These are phyloP conservation scores for Kodamaea neixiangensis DNA, from an alignment of 805 yeast genomes.

Conservation along the genomic window DNA sequence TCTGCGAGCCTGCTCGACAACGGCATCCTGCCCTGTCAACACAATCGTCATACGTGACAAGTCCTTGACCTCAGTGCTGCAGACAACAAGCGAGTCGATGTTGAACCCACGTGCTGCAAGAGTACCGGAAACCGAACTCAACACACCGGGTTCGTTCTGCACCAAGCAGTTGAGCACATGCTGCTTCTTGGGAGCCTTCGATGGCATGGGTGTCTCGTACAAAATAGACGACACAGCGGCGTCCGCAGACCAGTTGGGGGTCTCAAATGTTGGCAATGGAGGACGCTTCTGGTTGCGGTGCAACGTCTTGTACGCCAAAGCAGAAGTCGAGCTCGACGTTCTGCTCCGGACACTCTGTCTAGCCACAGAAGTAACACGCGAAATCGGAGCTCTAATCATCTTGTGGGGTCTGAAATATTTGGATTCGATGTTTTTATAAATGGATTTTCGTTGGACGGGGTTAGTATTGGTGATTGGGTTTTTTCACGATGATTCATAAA, in stretches of 20 bases:
- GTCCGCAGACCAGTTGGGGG: conserved; percentile 94
- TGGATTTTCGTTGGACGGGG: neutral
- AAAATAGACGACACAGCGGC: conserved; percentile 94
- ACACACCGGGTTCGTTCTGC: conserved; percentile 98
- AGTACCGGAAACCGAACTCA: conserved; percentile 90
- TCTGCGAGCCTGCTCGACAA: conserved; percentile 96
- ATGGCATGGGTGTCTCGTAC: conserved; percentile 81
- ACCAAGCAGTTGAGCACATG: conserved; percentile 96
- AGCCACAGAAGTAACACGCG: conserved; percentile 1
- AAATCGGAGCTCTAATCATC: conserved; percentile 5
- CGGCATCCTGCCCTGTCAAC: conserved; percentile 90
- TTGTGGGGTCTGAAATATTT: neutral
- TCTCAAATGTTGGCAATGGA: conserved; percentile 86
- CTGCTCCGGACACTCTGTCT: conserved; percentile 19
- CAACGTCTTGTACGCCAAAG: conserved; percentile 88
- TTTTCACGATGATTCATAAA: neutral
- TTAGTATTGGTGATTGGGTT: neutral
- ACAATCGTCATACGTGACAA: conserved; percentile 96
- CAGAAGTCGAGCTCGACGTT: conserved; percentile 76
- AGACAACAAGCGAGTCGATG: conserved; percentile 95
- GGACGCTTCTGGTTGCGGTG: conserved; percentile 88
- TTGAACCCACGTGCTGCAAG: conserved; percentile 98
- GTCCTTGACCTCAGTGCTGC: conserved; percentile 94
- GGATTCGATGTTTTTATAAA: conserved; percentile 1
- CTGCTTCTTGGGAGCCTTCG: conserved; percentile 64